Conservation (phyloP, 176 grass and related monocot species). For the Aegilops speltoides region DNA sequence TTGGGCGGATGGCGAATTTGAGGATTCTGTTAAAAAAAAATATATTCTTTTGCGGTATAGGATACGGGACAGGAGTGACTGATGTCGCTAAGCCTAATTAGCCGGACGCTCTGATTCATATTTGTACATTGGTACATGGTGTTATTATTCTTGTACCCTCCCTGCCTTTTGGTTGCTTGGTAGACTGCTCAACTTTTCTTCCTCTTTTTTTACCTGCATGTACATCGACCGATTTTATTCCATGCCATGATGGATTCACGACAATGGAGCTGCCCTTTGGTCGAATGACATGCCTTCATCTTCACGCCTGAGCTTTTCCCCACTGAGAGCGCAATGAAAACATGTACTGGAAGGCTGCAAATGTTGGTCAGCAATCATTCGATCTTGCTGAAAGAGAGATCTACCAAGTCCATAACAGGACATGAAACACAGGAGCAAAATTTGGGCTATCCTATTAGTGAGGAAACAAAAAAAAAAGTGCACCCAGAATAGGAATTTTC, state of each 20-base stretch:
- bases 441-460: too few relatives aligned
- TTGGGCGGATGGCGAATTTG: neutral
- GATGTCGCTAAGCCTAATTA: constrained; percentile 12
- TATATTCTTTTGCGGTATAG: constrained; percentile 35
- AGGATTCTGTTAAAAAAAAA: neutral
- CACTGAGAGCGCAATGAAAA: neutral
- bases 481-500: neutral
- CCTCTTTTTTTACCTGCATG: too few relatives aligned
- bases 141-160: constrained; percentile 7
- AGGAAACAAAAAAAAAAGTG: neutral
- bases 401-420: neutral
- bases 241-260: neutral
- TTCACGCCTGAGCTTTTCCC: neutral
- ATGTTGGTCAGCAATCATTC: neutral
- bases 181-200: neutral
- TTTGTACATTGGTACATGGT: constrained; percentile 46
- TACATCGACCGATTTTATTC: neutral
- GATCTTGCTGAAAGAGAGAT: neutral
- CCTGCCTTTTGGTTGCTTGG: constrained; percentile 11
- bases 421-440: neutral
- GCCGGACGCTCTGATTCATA: constrained; percentile 38
- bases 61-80: constrained; percentile 27
- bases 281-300: neutral
- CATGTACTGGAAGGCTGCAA: neutral
- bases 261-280: neutral